Base-by-base conservation (phyloP, 257 asterid genomes). In the Gardenia jasminoides region DNA sequence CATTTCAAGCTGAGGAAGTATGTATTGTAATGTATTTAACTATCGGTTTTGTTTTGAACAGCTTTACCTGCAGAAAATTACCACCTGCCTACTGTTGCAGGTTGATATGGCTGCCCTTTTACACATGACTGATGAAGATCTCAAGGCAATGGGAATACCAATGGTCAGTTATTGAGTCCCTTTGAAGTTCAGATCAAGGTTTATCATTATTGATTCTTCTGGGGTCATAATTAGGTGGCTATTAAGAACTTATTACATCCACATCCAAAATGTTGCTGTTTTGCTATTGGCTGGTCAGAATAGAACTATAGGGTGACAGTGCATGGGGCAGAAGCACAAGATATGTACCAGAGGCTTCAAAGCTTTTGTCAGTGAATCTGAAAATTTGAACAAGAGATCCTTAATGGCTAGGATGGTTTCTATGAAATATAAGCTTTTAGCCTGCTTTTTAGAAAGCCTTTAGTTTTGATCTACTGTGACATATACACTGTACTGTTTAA, bases 1-100 rank as follows among this genome's bases (percentile, higher is more conserved):
- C 98, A 74, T 90, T 96, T 90, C 99, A 92, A 89, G 99, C 97
- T 71, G 99, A 96, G 86, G 99, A 96, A 85, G 99, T 96, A 90
- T 46, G 94, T 46, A 59, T 4, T 79, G 72, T 72, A 22, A 58
- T 66, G 19, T 73, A 67, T 69, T 77, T 66, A 77, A 67, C 66
- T 72, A 75, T 31, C 50, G 58, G 66, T 82, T 47, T 67, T 54
- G 78, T 79, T 75, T 78, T 67, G 26, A 26, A 50, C 54, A 61
- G 33, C 50, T 68, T n/a, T 46, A 41, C 73, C 74, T 33, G 70
- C 75, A 50, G 79, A 62, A 76, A 65, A 33, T 81, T 79, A 75
- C 54, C 24, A 46, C 48, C 17, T 62, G 65, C 66, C 67, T 61
- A 70, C 59, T 86, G 82, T 82, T 79, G 78, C 90, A 96, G 99